Evolutionary conservation across 371 early-diverging fungal species (phyloP).

Genomic region (Mortierella sp.): DNA sequence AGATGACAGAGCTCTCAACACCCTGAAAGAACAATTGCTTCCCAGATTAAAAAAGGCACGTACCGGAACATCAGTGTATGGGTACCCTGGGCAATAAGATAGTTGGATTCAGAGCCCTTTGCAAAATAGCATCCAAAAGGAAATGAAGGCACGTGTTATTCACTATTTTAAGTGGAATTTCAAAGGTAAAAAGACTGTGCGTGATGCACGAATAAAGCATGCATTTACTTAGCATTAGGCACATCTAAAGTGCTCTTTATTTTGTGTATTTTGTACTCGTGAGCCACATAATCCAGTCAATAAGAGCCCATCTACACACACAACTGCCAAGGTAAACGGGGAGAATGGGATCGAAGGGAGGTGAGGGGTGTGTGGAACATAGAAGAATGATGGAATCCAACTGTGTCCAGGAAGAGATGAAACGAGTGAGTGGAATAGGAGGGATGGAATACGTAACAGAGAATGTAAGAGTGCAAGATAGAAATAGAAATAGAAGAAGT

Average conservation of each 20-base stretch:
- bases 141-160: no score
- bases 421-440: not conserved
- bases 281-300: not conserved
- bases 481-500: no score
- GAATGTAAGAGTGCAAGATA: not conserved
- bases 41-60: no score
- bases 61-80: no score
- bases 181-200: no score
- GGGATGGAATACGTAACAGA: not conserved
- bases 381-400: no score
- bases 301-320: not conserved
- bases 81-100: no score
- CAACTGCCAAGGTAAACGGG: not conserved
- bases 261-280: not conserved
- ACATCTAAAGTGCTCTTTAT: not conserved
- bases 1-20: no score
- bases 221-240: slow-evolving; percentile 1
- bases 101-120: no score
- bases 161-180: no score
- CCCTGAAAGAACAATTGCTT: no score
- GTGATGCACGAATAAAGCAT: slow-evolving; percentile 1
- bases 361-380: not conserved
- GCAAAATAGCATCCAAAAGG: no score
- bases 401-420: not conserved
- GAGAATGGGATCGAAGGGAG: not conserved